Evolutionary conservation across 345 rosid species (phyloP).

Genomic region (Abelmoschus esculentus): DNA sequence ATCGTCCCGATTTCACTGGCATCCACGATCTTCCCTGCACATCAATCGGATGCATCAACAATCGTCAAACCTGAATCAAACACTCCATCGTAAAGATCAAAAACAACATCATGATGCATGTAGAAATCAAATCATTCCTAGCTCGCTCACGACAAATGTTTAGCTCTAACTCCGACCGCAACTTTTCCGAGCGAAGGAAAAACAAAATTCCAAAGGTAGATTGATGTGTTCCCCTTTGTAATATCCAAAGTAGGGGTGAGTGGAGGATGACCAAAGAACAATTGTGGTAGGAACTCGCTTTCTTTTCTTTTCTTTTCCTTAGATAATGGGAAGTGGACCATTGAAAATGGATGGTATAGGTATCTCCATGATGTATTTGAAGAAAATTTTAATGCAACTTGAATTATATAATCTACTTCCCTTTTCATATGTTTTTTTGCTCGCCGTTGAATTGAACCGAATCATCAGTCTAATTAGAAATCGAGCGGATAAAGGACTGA

Average conservation of each 20-base stretch:
- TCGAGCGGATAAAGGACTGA: not conserved
- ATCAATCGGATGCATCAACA: slow-evolving; percentile 31
- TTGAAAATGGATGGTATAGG: slow-evolving; percentile 30
- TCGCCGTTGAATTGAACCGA: not conserved
- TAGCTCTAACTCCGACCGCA: slow-evolving; percentile 10
- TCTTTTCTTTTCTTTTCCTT: not conserved
- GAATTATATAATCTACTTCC: slow-evolving; percentile 12
- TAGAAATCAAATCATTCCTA: not conserved
- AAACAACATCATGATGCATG: not conserved
- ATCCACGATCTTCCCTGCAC: slow-evolving; percentile 47
- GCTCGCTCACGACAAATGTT: not conserved
- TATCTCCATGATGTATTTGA: slow-evolving; percentile 24
- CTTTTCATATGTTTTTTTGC: not conserved
- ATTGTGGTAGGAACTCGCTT: slow-evolving; percentile 21
- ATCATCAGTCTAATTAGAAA: not conserved
- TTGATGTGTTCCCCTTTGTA: slow-evolving; percentile 7
- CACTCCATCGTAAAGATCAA: slow-evolving; percentile 27
- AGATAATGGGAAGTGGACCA: slow-evolving; percentile 35
- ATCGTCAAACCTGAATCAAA: slow-evolving; percentile 45
- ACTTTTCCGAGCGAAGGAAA: slow-evolving; percentile 4
- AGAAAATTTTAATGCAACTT: slow-evolving; percentile 26
- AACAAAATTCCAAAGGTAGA: slow-evolving; percentile 10
- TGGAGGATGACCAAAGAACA: slow-evolving; percentile 41
- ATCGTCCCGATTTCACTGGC: slow-evolving; percentile 70
- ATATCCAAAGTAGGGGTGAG: slow-evolving; percentile 29